Evolutionary conservation across 2,329 filamentous ascomycete species (phyloP).

Genomic region (Beauveria caledonica): DNA sequence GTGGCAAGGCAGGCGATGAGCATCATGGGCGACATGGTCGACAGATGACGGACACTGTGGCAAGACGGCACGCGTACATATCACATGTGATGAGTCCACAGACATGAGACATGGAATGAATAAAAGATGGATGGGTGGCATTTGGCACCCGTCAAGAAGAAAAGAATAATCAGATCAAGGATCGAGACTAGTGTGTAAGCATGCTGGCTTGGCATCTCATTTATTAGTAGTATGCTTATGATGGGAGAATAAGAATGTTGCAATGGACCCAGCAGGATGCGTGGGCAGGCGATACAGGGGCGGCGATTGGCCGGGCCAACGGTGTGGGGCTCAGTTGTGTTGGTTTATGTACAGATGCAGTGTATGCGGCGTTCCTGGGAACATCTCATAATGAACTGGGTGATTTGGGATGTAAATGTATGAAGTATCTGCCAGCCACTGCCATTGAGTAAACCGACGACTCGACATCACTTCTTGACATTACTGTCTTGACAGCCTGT

Average conservation of each 20-base stretch:
- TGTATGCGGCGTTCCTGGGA: neutral
- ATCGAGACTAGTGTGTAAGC: slow-evolving; percentile 4
- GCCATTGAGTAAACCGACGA: no score
- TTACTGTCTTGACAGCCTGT: neutral
- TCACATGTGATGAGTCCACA: neutral
- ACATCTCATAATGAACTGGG: no score
- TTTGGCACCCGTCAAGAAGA: neutral
- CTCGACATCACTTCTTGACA: no score
- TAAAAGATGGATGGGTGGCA: neutral
- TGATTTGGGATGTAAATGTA: no score
- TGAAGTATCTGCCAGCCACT: no score
- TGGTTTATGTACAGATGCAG: neutral
- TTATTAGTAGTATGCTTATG: slow-evolving; percentile 11
- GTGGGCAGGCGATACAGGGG: neutral
- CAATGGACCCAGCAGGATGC: neutral
- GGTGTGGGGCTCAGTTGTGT: neutral
- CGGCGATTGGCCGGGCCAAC: neutral
- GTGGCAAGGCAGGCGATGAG: neutral
- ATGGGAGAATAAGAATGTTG: slow-evolving; percentile 7
- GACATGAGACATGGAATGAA: slow-evolving; percentile 4
- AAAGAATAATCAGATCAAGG: neutral
- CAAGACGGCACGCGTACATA: neutral
- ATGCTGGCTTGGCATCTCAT: slow-evolving; percentile 7
- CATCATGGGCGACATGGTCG: neutral
- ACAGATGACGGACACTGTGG: neutral